These are phyloP conservation scores for Leccinum incarnatum DNA, from an alignment of 768 basidiomycete species.

Conservation along the genomic window DNA sequence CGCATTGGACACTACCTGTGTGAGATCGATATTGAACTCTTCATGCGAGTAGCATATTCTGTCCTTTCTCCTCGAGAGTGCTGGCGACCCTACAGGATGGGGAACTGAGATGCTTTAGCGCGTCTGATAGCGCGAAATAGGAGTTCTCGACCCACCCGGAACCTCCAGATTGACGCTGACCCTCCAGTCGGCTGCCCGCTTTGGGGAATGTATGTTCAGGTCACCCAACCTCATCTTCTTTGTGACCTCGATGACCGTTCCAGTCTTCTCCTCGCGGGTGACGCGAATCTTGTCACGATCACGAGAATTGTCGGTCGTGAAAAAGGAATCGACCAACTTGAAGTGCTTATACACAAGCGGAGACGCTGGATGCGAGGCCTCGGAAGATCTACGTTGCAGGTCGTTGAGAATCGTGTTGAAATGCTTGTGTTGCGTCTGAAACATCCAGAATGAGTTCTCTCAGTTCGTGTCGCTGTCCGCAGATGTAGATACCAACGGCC, in stretches of 20 bases:
- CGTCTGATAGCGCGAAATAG: neutral
- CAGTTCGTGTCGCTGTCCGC: constrained; percentile 3
- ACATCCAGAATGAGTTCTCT: constrained; percentile 12
- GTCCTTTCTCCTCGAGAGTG: constrained; percentile 75
- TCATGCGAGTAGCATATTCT: constrained; percentile 92
- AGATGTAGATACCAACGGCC: constrained; percentile 48
- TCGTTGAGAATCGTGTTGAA: constrained; percentile 87
- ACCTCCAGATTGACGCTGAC: constrained; percentile 92
- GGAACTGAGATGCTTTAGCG: constrained; percentile 42
- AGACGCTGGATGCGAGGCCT: constrained; percentile 50
- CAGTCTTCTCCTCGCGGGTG: constrained; percentile 75
- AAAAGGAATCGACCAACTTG: constrained; percentile 79
- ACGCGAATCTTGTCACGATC: constrained; percentile 70
- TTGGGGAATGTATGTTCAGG: constrained; percentile 84
- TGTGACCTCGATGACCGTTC: constrained; percentile 60
- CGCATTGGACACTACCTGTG: constrained; percentile 72
- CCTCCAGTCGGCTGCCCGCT: constrained; percentile 84
- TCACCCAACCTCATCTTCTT: constrained; percentile 83
- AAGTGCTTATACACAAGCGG: constrained; percentile 76
- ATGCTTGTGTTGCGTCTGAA: constrained; percentile 80
- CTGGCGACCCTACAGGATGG: constrained; percentile 62
- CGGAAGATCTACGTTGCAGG: constrained; percentile 56
- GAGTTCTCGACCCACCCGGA: constrained; percentile 54
- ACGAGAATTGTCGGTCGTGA: constrained; percentile 39
- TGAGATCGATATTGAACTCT: constrained; percentile 89